Base-by-base conservation (phyloP, 2,329 filamentous ascomycete species). In the Alternaria hordeiaustralica region DNA sequence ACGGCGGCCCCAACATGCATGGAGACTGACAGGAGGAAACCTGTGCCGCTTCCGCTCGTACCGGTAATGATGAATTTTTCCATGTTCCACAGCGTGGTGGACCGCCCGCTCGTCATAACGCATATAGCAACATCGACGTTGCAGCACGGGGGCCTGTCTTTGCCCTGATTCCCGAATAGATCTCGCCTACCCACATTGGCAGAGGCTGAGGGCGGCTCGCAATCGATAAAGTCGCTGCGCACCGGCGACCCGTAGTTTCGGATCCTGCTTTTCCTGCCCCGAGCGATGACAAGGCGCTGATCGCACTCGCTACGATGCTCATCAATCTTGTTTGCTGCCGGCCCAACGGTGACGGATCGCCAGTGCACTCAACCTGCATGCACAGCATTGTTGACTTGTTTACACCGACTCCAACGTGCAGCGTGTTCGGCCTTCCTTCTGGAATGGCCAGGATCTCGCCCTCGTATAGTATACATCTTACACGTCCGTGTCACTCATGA, bases 211-310 rank as follows among this genome's bases (percentile, higher is more conserved):
- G 60, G 51, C 64, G 65, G 65, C 60, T 66, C 55, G 63, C 60
- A 71, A 72, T 73, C 68, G 68, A 70, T 69, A 72, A 63, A 61
- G 57, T 53, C 41, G 23, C 36, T 28, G 49, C 49, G 49, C 49
- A 53, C 49, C 20, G 23, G 28, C 60, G 55, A 46, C 57, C 67
- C 67, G 56, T 50, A 43, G 21, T 28, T 53, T 60, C 59, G 66
- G 66, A 59, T 65, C 50, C 46, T 60, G 55, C 53, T 63, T 63
- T 53, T 58, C 54, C 36, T 58, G 53, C 50, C 49, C 28, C 26
- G 26, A 56, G 50, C 59, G 26, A 54, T 30, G 54, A 25, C 55
- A 58, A 49, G 41, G 30, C 53, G 61, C 63, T 64, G 63, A 70
- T 71, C 65, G 25, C 46, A 26, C 58, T 62, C 58, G 58, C 54